Evolutionary conservation across 83 land plant species (phyloP).

Genomic region (Diphasiastrum complanatum): DNA sequence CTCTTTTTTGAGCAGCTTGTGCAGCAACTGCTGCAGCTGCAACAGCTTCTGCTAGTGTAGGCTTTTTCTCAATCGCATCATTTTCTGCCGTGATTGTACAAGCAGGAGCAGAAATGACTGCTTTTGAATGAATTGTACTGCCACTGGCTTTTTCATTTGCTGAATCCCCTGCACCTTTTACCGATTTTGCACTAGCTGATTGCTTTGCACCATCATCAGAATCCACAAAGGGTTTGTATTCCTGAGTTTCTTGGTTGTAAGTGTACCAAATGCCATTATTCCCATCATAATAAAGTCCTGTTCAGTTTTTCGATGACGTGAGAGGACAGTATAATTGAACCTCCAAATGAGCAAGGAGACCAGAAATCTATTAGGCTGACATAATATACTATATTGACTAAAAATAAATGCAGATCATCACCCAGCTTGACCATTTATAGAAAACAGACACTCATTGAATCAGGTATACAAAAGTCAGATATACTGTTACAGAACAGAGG

Average conservation of each 20-base stretch:
- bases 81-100: constrained; percentile 40
- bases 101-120: constrained; percentile 68
- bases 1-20: constrained; percentile 76
- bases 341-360: not conserved
- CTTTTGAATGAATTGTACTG: constrained; percentile 13
- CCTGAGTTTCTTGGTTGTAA: constrained; percentile 70
- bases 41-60: constrained; percentile 80
- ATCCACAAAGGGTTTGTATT: constrained; percentile 64
- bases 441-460: too few relatives aligned
- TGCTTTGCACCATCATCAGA: constrained; percentile 37
- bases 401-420: too few relatives aligned
- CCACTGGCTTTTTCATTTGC: constrained; percentile 25
- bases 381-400: too few relatives aligned
- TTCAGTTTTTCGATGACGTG: too few relatives aligned
- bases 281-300: constrained; percentile 96
- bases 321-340: not conserved
- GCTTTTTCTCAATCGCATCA: constrained; percentile 41
- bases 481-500: too few relatives aligned
- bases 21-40: constrained; percentile 91
- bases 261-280: constrained; percentile 85
- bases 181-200: constrained; percentile 39
- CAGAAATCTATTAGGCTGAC: not conserved
- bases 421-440: too few relatives aligned
- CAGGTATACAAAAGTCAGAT: too few relatives aligned
- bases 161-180: too few relatives aligned